These are phyloP conservation scores for Ustilago hordei DNA, from an alignment of 1,284 basidiomycete genomes.

Conservation along the genomic window DNA sequence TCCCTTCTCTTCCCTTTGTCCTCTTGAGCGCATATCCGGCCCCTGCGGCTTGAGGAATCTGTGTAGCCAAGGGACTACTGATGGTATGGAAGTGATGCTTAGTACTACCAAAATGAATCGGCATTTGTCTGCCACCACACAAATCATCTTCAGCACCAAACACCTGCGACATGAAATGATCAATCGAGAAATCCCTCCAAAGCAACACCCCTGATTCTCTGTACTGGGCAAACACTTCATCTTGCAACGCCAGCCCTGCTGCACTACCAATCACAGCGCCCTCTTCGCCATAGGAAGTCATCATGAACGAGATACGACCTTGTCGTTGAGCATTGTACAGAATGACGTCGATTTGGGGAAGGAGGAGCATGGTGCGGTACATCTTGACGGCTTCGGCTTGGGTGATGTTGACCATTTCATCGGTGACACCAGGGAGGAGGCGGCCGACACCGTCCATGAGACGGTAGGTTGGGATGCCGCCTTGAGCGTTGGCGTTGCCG, in stretches of 20 bases:
- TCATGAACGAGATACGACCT: constrained; percentile 93
- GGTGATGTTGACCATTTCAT: constrained; percentile 53
- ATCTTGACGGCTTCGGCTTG: constrained; percentile 59
- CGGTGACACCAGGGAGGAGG: constrained; percentile 54
- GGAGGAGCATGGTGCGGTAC: constrained; percentile 70
- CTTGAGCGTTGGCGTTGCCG: constrained; percentile 41
- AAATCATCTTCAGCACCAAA: constrained; percentile 61
- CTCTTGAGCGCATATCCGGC: constrained; percentile 89
- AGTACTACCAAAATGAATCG: constrained; percentile 82
- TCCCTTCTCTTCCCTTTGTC: constrained; percentile 75
- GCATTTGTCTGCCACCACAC: constrained; percentile 65
- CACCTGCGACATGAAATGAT: constrained; percentile 57
- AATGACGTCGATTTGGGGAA: constrained; percentile 87
- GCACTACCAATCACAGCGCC: constrained; percentile 90
- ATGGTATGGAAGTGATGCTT: constrained; percentile 91
- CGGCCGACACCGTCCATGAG: constrained; percentile 58
- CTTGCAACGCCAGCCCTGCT: constrained; percentile 82
- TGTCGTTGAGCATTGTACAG: constrained; percentile 92
- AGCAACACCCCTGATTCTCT: constrained; percentile 86
- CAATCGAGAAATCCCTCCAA: constrained; percentile 80
- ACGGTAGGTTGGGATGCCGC: constrained; percentile 63
- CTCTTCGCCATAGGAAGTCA: constrained; percentile 83
- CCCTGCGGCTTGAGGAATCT: constrained; percentile 94
- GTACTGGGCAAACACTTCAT: constrained; percentile 75
- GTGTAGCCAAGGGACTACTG: constrained; percentile 91